Percentiles rank a stretch among this genome's conserved stretches.
phyloP scores from a whole-genome alignment of 2,329 filamentous ascomycete genomes.

The Phymatotrichopsis omnivora region DNA sequence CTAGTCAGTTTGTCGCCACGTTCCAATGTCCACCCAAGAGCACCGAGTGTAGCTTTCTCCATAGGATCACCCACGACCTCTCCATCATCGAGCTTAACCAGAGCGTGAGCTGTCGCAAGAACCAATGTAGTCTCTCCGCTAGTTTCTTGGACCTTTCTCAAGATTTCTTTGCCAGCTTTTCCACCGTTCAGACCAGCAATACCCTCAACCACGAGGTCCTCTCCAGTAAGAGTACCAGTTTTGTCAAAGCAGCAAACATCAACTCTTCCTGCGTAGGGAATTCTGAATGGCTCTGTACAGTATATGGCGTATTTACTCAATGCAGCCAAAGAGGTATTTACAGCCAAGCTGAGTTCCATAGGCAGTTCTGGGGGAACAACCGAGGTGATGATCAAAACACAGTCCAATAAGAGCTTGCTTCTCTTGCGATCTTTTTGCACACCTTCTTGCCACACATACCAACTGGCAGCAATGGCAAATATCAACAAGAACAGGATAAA shows the following conservation, averaged over 20 bases:
- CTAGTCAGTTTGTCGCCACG: conserved; percentile 73
- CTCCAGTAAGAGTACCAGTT: conserved; percentile 90
- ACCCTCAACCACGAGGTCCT: conserved; percentile 92
- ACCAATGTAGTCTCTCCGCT: conserved; percentile 81
- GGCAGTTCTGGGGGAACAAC: conserved; percentile 97
- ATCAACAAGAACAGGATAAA: conserved; percentile 96
- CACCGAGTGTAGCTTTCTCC: conserved; percentile 89
- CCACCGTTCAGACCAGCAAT: conserved; percentile 62
- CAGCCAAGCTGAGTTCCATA: conserved; percentile 94
- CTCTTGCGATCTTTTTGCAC: conserved; percentile 90
- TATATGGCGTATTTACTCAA: conserved; percentile 94
- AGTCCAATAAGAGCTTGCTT: conserved; percentile 93
- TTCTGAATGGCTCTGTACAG: conserved; percentile 97
- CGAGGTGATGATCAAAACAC: conserved; percentile 92
- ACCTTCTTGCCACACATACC: conserved; percentile 98
- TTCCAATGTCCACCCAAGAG: conserved; percentile 87
- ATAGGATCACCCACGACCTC: conserved; percentile 97
- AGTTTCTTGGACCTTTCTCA: conserved; percentile 55
- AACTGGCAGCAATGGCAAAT: conserved; percentile 93
- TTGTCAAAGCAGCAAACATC: conserved; percentile 98
- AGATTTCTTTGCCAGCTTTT: conserved; percentile 46
- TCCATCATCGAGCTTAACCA: conserved; percentile 93
- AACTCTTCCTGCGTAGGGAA: conserved; percentile 88
- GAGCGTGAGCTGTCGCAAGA: conserved; percentile 83
- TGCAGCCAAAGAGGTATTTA: conserved; percentile 93